Base-by-base conservation (phyloP, 805 yeast species). In the Brettanomyces bruxellensis region DNA sequence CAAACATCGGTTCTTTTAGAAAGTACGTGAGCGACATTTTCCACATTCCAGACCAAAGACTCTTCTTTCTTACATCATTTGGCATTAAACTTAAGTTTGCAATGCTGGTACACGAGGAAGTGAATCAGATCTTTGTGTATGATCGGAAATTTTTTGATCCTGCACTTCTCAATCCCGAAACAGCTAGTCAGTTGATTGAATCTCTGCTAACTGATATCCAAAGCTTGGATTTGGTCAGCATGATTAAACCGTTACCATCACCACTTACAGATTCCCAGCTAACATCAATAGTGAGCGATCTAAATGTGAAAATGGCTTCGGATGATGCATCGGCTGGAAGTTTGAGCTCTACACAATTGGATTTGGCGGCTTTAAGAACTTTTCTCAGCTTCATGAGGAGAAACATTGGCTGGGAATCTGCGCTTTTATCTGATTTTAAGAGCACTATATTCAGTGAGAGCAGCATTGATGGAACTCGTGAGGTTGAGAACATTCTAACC, bases 11-110 rank as follows among this genome's bases (percentile, higher is more conserved):
- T 38, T 65, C 71, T 23, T 57, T 77, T 32, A 71, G 68, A 50
- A 63, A 57, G 28, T 71, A 65, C 51, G 66, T 76, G 22, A 48
- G 68, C 5, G 58, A 63, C 4, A 63, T 68, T 37, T 70, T 76
- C 59, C 54, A 55, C 39, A 73, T 76, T 1, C 69, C 75, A 0
- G 34, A 52, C 1, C 66, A 61, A 25, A 69, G 71, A 44, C 53
- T 73, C 39, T 69, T 83, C 51, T 64, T 84, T 12, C 61, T 84
- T 36, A 72, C 88, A 3, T 78, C 88, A 1, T 80, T 75, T 58
- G 90, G 90, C 0, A 71, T 77, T 41, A 78, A 75, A 54, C 66
- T 84, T 51, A 79, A 75, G 58, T 74, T 67, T 58, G 70, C 69
- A 55, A 71, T 69, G 70, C 68, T 70, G 40, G 67, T 63, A 4